These are phyloP conservation scores for Malbranchea cinnamomea DNA, from an alignment of 2,329 filamentous ascomycete genomes.

Conservation along the genomic window DNA sequence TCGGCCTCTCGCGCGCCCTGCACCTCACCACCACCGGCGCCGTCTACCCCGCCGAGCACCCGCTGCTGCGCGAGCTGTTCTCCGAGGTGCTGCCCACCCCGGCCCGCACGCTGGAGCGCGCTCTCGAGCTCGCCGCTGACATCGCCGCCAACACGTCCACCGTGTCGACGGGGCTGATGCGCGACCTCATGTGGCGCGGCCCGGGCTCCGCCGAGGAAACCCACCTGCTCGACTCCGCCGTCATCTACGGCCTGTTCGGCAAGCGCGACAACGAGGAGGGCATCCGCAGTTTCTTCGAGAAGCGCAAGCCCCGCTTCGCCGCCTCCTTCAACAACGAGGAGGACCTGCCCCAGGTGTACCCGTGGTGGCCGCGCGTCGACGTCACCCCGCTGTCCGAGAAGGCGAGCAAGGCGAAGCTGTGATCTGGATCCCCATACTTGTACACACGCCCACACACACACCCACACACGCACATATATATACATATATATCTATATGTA, in stretches of 20 bases:
- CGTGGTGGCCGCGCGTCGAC: conserved; percentile 52
- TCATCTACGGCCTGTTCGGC: conserved; percentile 27
- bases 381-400: conserved; percentile 15
- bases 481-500: too few species aligned
- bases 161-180: conserved; percentile 51
- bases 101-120: conserved; percentile 47
- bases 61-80: conserved; percentile 46
- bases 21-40: conserved; percentile 52
- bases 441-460: too few species aligned
- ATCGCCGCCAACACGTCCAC: conserved; percentile 51
- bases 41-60: conserved; percentile 39
- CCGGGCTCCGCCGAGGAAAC: conserved; percentile 48
- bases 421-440: conserved; percentile 2
- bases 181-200: conserved; percentile 50
- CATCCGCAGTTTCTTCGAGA: conserved; percentile 53
- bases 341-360: conserved; percentile 45
- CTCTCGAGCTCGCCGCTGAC: conserved; percentile 51
- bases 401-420: too few species aligned
- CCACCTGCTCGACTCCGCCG: conserved; percentile 47
- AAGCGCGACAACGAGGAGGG: conserved; percentile 51
- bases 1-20: conserved; percentile 49
- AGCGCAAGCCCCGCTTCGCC: conserved; percentile 47
- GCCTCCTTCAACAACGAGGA: conserved; percentile 36
- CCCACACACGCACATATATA: too few species aligned
- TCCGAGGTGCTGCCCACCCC: conserved; percentile 45